These are phyloP conservation scores for Ascocoryne sarcoides DNA, from an alignment of 2,329 filamentous ascomycete species.

Conservation along the genomic window DNA sequence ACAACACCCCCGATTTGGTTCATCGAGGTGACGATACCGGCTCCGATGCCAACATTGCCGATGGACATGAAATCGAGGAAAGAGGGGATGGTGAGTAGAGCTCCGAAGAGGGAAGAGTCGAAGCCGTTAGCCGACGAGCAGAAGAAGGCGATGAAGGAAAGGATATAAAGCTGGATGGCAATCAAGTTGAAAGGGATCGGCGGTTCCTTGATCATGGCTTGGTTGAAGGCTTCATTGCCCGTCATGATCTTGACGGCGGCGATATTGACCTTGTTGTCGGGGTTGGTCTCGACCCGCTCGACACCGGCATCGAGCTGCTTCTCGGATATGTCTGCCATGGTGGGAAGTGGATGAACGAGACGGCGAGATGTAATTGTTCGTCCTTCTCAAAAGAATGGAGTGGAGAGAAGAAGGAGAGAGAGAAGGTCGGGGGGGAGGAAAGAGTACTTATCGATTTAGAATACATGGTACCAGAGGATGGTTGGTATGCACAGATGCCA, in stretches of 20 bases:
- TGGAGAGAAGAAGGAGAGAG: conserved; percentile 1
- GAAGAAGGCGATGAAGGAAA: conserved; percentile 38
- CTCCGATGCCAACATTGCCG: conserved; percentile 35
- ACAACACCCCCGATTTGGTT: conserved; percentile 41
- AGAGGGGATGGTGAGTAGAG: conserved; percentile 33
- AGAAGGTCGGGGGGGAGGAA: neutral
- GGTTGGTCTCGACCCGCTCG: conserved; percentile 6
- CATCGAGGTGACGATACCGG: conserved; percentile 42
- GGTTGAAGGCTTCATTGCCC: conserved; percentile 42
- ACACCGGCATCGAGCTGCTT: conserved; percentile 7
- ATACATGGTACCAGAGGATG: neutral
- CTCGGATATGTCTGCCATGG: conserved; percentile 13
- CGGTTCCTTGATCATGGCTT: conserved; percentile 44
- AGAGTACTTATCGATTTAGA: neutral
- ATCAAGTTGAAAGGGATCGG: conserved; percentile 31
- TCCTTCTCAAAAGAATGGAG: conserved; percentile 8
- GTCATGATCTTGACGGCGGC: conserved; percentile 26
- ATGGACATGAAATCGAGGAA: conserved; percentile 33
- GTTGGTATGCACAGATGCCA: too few relatives aligned
- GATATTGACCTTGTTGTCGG: conserved; percentile 8
- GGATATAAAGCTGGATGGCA: conserved; percentile 34
- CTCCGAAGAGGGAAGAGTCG: conserved; percentile 41
- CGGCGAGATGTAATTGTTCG: conserved; percentile 1
- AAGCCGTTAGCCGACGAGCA: conserved; percentile 43
- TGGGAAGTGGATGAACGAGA: conserved; percentile 4